Percentiles rank a stretch among this genome's conserved stretches.
Conservation (phyloP, 2,329 filamentous ascomycete genomes). For the Venturia pyrina region DNA sequence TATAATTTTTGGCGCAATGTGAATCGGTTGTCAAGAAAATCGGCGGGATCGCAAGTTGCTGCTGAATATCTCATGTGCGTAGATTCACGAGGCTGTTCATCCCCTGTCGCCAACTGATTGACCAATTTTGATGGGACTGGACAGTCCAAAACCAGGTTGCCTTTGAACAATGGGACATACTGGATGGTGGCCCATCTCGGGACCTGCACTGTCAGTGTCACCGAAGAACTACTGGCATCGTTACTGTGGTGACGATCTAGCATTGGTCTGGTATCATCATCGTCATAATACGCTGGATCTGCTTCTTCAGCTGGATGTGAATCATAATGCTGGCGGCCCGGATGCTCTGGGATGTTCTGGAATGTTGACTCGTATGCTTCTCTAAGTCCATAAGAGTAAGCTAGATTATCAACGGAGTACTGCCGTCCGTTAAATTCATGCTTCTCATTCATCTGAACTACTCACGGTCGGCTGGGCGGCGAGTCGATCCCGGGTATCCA, state of each 20-base stretch:
- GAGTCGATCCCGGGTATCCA: neutral
- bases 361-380: conserved; percentile 48
- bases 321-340: conserved; percentile 69
- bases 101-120: conserved; percentile 69
- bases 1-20: conserved; percentile 86
- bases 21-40: conserved; percentile 83
- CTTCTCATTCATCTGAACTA: neutral
- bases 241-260: conserved; percentile 31
- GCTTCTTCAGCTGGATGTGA: conserved; percentile 49
- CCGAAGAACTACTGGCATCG: conserved; percentile 28
- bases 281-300: conserved; percentile 43
- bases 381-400: conserved; percentile 52
- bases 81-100: conserved; percentile 72
- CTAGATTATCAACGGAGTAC: conserved; percentile 63
- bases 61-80: conserved; percentile 91
- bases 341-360: conserved; percentile 35
- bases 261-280: conserved; percentile 59
- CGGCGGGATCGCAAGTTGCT: conserved; percentile 82
- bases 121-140: conserved; percentile 78
- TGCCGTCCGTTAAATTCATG: conserved; percentile 21
- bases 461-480: neutral
- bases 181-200: conserved; percentile 89
- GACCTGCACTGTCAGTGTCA: conserved; percentile 43
- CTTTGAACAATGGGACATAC: conserved; percentile 92
- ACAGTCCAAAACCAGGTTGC: conserved; percentile 93